Evolutionary conservation across 1,284 basidiomycete species (phyloP), one percentile per base, ranked within the genome.

Genomic region (Heterobasidion irregulare): DNA sequence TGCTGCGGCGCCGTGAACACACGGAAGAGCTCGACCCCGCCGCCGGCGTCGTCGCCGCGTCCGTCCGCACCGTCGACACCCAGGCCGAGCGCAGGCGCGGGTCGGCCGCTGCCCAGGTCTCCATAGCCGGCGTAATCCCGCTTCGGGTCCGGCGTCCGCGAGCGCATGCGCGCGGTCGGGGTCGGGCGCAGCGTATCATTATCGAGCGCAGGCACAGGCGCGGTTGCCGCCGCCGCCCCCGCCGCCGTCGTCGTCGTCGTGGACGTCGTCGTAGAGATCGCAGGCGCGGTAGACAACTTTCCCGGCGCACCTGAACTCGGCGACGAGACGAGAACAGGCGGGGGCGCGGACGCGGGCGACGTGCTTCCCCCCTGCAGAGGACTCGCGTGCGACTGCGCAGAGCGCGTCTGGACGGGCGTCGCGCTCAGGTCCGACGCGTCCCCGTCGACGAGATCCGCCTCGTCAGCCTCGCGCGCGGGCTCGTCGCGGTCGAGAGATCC

Each of bases 111-210:
- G 26, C 26, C 43, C 5, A 4, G 3, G 43, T 6, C 6, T 44
- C 43, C 43, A 16, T 44, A 16, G 13, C 13, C 13, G 13, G 43
- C 13, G 43, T 13, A 13, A 26, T 47, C n/a, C 10, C 15, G 16
- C 44, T 59, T 61, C 8, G 66, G 68, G 55, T 71, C 70, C 8
- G 70, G 70, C 2, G 70, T 71, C 56, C 68, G 68, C 8, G 70
- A 67, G 48, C 68, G 70, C 12, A 60, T 41, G 16, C 63, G 58
- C 16, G 59, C 26, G 16, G 35, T n/a, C 50, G 5, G 13, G 32
- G 19, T 44, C 44, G 19, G 33, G 26, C 26, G 26, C 26, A 26
- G 26, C 26, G 26, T 26, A 26, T 26, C 26, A 26, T 5, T 26
- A 26, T 26, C 26, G 18, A 32, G 52, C 44, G 4, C 8, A 18